These are phyloP conservation scores for Fraxinus greggii DNA, from an alignment of 305 asterid species.

Conservation along the genomic window DNA sequence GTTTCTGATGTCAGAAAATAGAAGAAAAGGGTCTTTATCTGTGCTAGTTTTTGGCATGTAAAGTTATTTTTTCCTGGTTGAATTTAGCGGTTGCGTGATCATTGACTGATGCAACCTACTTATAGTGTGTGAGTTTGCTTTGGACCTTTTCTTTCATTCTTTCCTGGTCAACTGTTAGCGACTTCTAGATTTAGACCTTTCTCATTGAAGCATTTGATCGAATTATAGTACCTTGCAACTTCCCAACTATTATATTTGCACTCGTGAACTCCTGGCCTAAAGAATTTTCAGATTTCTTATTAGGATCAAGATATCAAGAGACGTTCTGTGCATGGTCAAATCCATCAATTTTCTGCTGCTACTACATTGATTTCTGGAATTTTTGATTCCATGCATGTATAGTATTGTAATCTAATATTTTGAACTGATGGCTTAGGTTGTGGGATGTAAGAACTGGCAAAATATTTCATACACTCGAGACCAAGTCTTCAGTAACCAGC, in stretches of 20 bases:
- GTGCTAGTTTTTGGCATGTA: background rate
- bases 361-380: background rate
- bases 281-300: background rate
- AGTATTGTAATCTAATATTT: background rate
- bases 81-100: background rate
- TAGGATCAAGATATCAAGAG: background rate
- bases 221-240: background rate
- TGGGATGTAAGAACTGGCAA: constrained; percentile 95
- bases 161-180: background rate
- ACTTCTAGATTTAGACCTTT: background rate
- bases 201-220: background rate
- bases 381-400: background rate
- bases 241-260: background rate
- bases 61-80: background rate
- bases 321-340: background rate
- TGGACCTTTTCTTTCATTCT: background rate
- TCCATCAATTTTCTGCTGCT: background rate
- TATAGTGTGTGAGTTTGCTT: background rate
- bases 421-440: constrained; percentile 47
- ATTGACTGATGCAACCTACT: background rate
- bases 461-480: constrained; percentile 83
- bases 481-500: constrained; percentile 80
- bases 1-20: background rate
- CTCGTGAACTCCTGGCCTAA: background rate
- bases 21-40: background rate